phyloP scores from a whole-genome alignment of 441 rosid species.

The Eugenia klotzschiana region DNA sequence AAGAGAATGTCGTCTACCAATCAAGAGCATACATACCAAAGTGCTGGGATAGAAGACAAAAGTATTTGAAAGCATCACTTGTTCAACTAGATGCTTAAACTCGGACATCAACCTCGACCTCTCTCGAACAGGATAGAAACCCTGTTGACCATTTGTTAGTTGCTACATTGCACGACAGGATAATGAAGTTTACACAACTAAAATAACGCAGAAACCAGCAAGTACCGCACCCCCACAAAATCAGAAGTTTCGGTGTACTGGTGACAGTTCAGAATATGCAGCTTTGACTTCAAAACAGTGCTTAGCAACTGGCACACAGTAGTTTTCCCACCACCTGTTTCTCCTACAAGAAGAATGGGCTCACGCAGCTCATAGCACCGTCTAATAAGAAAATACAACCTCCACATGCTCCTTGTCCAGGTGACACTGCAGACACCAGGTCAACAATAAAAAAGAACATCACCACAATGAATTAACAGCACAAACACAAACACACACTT shows the following conservation, averaged over 20 bases:
- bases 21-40: slow-evolving; percentile 26
- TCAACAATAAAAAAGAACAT: background rate
- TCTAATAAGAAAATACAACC: slow-evolving; percentile 68
- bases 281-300: slow-evolving; percentile 30
- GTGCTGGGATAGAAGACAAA: slow-evolving; percentile 16
- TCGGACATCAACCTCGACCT: slow-evolving; percentile 62
- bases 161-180: background rate
- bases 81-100: slow-evolving; percentile 38
- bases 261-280: slow-evolving; percentile 95
- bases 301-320: slow-evolving; percentile 86
- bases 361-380: slow-evolving; percentile 78
- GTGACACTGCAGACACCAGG: slow-evolving; percentile 37
- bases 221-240: slow-evolving; percentile 78
- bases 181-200: background rate
- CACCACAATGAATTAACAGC: slow-evolving; percentile 3
- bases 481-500: background rate
- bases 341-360: slow-evolving; percentile 98
- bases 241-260: slow-evolving; percentile 96
- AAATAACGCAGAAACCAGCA: slow-evolving; percentile 5
- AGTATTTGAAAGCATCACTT: slow-evolving; percentile 47
- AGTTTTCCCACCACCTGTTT: slow-evolving; percentile 99
- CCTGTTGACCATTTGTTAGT: slow-evolving; percentile 36
- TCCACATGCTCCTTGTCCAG: slow-evolving; percentile 81
- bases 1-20: background rate
- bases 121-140: slow-evolving; percentile 89